Conservation (phyloP, 139 green algal species). For the Dunaliella sp. region DNA sequence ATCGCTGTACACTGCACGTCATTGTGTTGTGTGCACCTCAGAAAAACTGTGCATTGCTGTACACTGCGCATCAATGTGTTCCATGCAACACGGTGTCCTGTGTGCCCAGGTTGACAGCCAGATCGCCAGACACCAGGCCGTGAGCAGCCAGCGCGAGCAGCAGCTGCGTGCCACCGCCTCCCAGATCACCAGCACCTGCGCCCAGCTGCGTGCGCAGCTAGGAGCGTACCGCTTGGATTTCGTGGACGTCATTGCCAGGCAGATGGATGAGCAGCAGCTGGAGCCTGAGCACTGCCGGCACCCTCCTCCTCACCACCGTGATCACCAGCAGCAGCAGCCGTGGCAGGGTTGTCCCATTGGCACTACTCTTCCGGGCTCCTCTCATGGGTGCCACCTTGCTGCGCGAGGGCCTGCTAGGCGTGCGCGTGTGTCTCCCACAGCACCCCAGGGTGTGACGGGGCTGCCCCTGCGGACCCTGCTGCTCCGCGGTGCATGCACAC, state of each 20-base stretch:
- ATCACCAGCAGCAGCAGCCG: background rate
- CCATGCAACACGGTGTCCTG: background rate
- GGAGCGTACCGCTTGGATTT: background rate
- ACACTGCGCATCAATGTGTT: background rate
- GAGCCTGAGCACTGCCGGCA: background rate
- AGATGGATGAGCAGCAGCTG: conserved; percentile 6
- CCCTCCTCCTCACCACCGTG: background rate
- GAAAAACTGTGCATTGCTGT: too few relatives aligned
- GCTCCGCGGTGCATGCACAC: too few relatives aligned
- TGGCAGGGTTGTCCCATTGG: background rate
- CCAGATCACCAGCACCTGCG: background rate
- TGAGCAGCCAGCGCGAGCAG: background rate
- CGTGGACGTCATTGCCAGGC: conserved; percentile 1
- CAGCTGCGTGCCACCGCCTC: background rate
- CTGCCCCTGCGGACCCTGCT: too few relatives aligned
- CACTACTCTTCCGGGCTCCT: too few relatives aligned
- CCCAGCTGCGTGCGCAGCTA: background rate
- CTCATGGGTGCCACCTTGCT: too few relatives aligned
- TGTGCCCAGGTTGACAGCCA: background rate
- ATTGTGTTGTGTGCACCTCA: too few relatives aligned
- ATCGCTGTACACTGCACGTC: too few relatives aligned
- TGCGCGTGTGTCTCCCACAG: too few relatives aligned
- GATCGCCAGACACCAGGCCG: background rate
- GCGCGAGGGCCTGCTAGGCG: too few relatives aligned
- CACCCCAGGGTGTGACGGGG: too few relatives aligned